phyloP scores from a whole-genome alignment of 116 monocot genomes.

The Phalaenopsis hybrid region DNA sequence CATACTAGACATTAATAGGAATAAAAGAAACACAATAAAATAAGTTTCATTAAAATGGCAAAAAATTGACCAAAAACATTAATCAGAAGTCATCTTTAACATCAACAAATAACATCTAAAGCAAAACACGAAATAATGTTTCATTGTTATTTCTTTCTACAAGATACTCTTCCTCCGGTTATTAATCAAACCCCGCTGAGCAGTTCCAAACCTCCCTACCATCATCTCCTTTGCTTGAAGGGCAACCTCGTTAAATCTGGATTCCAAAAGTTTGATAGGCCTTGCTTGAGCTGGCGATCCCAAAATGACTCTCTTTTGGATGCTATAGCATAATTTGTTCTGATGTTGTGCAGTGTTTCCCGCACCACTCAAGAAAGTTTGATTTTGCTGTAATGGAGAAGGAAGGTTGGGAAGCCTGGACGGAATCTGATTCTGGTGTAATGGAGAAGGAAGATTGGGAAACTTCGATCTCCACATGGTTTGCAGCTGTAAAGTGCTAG shows the following conservation, averaged over 20 bases:
- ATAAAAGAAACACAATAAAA: too few species aligned
- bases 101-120: too few species aligned
- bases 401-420: neutral
- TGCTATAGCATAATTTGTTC: conserved; percentile 55
- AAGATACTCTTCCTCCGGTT: conserved; percentile 38
- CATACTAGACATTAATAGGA: too few species aligned
- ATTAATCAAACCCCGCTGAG: conserved; percentile 37
- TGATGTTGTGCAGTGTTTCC: conserved; percentile 13
- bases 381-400: conserved; percentile 10
- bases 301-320: conserved; percentile 65
- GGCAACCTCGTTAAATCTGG: conserved; percentile 3
- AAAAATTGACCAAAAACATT: too few species aligned
- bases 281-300: conserved; percentile 30
- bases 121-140: neutral
- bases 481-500: conserved; percentile 34
- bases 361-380: conserved; percentile 18
- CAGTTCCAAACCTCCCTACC: conserved; percentile 28
- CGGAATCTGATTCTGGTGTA: neutral
- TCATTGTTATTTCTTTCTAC: conserved; percentile 4
- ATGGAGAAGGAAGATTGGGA: neutral
- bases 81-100: too few species aligned
- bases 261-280: conserved; percentile 8
- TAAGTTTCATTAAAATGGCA: too few species aligned
- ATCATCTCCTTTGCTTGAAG: conserved; percentile 18
- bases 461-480: neutral